Conservation (phyloP, 768 basidiomycete species). For the Pleurotus ostreatus region DNA sequence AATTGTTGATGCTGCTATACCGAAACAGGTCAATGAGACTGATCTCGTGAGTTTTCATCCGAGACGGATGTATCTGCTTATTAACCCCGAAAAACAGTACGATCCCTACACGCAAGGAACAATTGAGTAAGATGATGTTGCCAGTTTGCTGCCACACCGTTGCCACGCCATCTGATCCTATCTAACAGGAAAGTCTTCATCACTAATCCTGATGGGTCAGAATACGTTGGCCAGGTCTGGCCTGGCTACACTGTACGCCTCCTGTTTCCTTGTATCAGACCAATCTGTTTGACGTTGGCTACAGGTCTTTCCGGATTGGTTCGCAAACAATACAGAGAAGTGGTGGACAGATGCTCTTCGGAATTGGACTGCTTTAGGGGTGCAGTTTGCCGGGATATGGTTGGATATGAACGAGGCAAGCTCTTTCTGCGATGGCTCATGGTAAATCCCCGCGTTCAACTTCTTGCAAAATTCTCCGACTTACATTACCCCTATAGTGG, state of each 20-base stretch:
- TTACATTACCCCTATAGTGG: constrained; percentile 34
- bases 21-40: constrained; percentile 51
- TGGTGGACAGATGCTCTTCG: constrained; percentile 61
- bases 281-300: neutral
- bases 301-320: constrained; percentile 62
- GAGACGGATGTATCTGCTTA: neutral
- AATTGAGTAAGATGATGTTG: constrained; percentile 39
- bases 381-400: constrained; percentile 69
- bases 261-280: neutral
- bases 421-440: constrained; percentile 63
- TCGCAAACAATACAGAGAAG: constrained; percentile 41
- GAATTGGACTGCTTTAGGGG: constrained; percentile 49
- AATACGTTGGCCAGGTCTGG: constrained; percentile 76
- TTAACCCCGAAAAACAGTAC: constrained; percentile 39
- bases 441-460: constrained; percentile 26
- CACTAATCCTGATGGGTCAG: constrained; percentile 69
- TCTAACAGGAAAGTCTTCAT: constrained; percentile 58
- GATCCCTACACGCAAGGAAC: constrained; percentile 61
- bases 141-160: neutral
- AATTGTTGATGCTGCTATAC: constrained; percentile 64
- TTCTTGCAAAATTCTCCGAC: constrained; percentile 1
- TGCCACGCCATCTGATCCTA: neutral
- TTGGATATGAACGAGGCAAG: constrained; percentile 66
- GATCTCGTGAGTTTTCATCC: constrained; percentile 47
- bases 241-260: constrained; percentile 62